Evolutionary conservation across 345 rosid species (phyloP).

Genomic region (Pistacia atlantica): DNA sequence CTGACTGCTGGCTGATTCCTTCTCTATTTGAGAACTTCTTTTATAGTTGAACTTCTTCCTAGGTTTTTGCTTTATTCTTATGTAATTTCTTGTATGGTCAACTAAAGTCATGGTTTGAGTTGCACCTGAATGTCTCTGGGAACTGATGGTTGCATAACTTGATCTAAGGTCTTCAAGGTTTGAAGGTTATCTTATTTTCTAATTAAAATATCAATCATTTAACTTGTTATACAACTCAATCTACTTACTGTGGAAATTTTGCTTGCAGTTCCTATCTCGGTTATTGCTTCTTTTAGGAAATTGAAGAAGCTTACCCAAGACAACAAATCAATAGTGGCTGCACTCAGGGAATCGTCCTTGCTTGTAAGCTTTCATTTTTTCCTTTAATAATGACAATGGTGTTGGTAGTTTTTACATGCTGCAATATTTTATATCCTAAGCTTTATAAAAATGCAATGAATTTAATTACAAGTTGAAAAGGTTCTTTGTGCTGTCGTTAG

Average conservation of each 20-base stretch:
- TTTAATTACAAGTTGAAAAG: not conserved
- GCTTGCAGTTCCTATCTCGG: slow-evolving; percentile 74
- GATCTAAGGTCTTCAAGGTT: not conserved
- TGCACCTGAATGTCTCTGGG: not conserved
- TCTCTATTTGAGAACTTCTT: slow-evolving; percentile 28
- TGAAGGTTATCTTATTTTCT: too few relatives aligned
- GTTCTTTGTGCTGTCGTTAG: not conserved
- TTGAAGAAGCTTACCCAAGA: slow-evolving; percentile 78
- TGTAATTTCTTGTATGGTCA: not conserved
- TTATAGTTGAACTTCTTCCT: not conserved
- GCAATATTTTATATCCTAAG: not conserved
- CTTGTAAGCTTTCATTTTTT: slow-evolving; percentile 51
- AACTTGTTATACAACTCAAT: slow-evolving; percentile 1
- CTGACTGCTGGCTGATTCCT: slow-evolving; percentile 41
- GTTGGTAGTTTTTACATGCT: slow-evolving; percentile 1
- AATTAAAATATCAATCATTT: not conserved
- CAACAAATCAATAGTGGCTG: slow-evolving; percentile 47
- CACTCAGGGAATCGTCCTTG: slow-evolving; percentile 75
- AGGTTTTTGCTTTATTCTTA: not conserved
- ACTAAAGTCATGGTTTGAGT: not conserved
- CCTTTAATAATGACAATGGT: not conserved
- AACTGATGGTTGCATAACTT: not conserved
- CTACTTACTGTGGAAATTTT: not conserved
- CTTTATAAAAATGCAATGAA: not conserved
- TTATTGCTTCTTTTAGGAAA: slow-evolving; percentile 72